phyloP scores from a whole-genome alignment of 495 filamentous ascomycete genomes.

The Lindgomyces ingoldianus region DNA sequence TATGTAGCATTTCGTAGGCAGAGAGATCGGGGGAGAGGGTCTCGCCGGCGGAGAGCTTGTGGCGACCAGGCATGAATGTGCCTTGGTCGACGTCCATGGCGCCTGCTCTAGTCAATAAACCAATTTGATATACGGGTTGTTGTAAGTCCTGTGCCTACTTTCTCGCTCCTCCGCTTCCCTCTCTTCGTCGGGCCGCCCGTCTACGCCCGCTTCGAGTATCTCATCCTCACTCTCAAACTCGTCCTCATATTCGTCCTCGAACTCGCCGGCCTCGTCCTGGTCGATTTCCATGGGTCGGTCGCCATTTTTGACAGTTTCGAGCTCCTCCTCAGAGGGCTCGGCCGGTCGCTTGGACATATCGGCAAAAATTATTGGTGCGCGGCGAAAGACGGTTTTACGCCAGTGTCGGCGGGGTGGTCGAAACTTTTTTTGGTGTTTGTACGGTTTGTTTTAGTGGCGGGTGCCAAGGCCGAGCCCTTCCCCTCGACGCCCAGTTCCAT shows the following conservation, averaged over 20 bases:
- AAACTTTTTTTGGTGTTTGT: constrained; percentile 30
- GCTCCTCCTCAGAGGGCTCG: constrained; percentile 44
- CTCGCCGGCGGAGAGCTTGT: constrained; percentile 83
- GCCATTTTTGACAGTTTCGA: constrained; percentile 47
- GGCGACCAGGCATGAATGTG: constrained; percentile 89
- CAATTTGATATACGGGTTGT: constrained; percentile 4
- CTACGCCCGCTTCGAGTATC: constrained; percentile 89
- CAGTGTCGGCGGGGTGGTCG: not conserved
- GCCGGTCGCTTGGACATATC: constrained; percentile 46
- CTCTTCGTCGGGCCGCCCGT: constrained; percentile 90
- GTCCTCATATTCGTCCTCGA: constrained; percentile 95
- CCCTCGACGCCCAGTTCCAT: not conserved
- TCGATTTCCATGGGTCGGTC: constrained; percentile 43
- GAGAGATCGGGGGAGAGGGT: constrained; percentile 85
- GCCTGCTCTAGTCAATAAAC: constrained; percentile 45
- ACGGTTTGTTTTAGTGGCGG: not conserved
- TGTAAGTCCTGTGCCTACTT: constrained; percentile 53
- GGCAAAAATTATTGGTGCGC: not conserved
- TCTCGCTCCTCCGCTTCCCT: constrained; percentile 79
- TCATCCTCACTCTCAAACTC: constrained; percentile 97
- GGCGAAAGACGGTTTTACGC: too few relatives aligned
- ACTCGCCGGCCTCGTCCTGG: constrained; percentile 70
- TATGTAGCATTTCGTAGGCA: constrained; percentile 96
- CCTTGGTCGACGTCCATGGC: constrained; percentile 90
- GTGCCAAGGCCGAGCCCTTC: not conserved